Percentiles rank a stretch among this genome's conserved stretches.
These are phyloP conservation scores for Erodium maritimum DNA, from an alignment of 345 rosid genomes.

Conservation along the genomic window DNA sequence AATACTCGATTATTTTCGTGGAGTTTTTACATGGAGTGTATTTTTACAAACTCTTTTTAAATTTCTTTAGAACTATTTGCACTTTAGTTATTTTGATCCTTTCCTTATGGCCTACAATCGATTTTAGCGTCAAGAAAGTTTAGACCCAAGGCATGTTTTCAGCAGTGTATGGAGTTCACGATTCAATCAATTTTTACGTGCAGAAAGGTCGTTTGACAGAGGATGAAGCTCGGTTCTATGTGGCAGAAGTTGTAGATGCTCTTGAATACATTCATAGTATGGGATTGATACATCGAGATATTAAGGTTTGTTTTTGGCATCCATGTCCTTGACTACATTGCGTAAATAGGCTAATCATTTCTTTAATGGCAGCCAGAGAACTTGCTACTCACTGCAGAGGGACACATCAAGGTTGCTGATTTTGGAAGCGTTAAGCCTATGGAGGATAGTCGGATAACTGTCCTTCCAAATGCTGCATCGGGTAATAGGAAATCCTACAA, in stretches of 20 bases:
- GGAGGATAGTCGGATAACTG: constrained; percentile 83
- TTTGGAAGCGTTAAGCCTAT: constrained; percentile 97
- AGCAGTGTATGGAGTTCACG: neutral
- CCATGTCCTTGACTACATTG: constrained; percentile 5
- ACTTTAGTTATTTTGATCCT: neutral
- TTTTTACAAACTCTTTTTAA: neutral
- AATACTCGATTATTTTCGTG: neutral
- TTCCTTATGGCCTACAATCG: neutral
- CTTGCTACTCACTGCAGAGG: constrained; percentile 62
- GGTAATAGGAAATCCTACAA: constrained; percentile 30
- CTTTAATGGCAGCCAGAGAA: constrained; percentile 79
- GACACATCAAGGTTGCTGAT: constrained; percentile 92
- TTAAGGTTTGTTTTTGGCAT: constrained; percentile 48
- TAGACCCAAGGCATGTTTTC: neutral
- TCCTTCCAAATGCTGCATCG: constrained; percentile 89
- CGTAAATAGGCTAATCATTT: constrained; percentile 12
- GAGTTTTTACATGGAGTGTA: neutral
- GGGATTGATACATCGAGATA: constrained; percentile 94
- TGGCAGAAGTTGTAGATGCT: constrained; percentile 90
- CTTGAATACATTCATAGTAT: constrained; percentile 87
- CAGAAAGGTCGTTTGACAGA: constrained; percentile 78
- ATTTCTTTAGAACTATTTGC: neutral
- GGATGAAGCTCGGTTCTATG: constrained; percentile 85
- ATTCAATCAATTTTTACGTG: constrained; percentile 4
- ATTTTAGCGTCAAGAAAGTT: neutral